Base-by-base conservation (phyloP, 805 yeast species). In the Tetrapisispora arboricola region DNA sequence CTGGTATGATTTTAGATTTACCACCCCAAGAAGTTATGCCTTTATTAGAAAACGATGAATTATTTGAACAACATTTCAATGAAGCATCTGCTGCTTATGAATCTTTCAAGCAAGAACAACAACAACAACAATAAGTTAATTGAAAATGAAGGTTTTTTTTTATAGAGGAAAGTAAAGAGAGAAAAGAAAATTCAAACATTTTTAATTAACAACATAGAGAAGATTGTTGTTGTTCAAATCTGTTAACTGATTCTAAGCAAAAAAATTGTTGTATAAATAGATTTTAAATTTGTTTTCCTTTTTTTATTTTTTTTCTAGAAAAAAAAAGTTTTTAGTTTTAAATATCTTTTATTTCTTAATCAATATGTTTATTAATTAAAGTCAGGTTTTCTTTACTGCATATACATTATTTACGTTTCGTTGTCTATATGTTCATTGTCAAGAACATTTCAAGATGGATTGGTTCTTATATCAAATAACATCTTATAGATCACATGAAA, bases 1-100 rank as follows among this genome's bases (percentile, higher is more conserved):
- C 98, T 52, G 96, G 97, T 73, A 92, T 92, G 97, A 78, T 92
- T 73, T 77, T 92, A 62, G 96, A 88, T 64, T 79, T 90, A 78
- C 94, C 87, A 62, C 84, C 84, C 68, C 78, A 78, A 59, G 96
- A 90, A 71, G 84, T 92, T 57, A 70, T 88, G 60, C 82, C 83
- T 47, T 74, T 90, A 65, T 77, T 86, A 65, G 94, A 85, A 61
- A 92, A 88, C 64, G 95, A 86, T 50, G 87, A 78, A 56, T 76
- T 82, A 54, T 84, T 92, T 73, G 80, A 80, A 71, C 78, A 79
- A 65, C 95, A 87, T 66, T 86, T 90, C 63, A 82, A 81, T 57
- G 97, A 90, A 67, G 98, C 98, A 53, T 76, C 81, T 56, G 77
- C 81, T 68, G 96, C 96, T 61, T 90, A 85, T 70, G 87, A 85